Conservation (phyloP, 2,329 filamentous ascomycete genomes). For the Gyromitra esculenta region DNA sequence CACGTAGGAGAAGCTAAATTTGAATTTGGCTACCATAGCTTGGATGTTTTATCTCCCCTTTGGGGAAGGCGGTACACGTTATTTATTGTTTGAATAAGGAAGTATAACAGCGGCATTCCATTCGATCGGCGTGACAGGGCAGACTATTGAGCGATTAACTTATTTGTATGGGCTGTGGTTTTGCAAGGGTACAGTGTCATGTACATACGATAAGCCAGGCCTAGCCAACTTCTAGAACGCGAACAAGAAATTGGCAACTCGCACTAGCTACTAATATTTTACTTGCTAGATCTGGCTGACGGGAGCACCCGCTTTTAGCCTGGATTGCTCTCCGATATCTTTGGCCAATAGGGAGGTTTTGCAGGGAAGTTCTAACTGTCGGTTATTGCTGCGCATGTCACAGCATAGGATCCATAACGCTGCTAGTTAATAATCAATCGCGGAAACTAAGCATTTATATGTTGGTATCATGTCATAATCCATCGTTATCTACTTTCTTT, state of each 20-base stretch:
- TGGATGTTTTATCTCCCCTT: neutral
- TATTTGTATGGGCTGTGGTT: neutral
- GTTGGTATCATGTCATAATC: too few species aligned
- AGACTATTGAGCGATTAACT: conserved; percentile 20
- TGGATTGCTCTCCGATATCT: neutral
- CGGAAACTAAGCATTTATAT: too few species aligned
- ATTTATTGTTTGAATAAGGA: neutral
- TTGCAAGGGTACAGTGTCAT: neutral
- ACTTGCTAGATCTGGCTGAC: too few species aligned
- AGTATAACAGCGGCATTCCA: neutral
- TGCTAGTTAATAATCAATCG: too few species aligned
- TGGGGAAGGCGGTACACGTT: neutral
- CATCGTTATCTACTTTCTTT: too few species aligned
- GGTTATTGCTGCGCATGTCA: too few species aligned
- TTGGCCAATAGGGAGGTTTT: too few species aligned
- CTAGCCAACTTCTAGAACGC: conserved; percentile 2
- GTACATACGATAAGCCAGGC: conserved; percentile 10
- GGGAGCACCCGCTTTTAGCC: too few species aligned
- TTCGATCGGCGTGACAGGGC: neutral
- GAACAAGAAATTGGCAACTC: neutral
- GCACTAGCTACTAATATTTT: neutral
- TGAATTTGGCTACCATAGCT: neutral
- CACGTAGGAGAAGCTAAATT: neutral
- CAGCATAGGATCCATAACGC: too few species aligned
- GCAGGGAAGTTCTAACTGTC: too few species aligned